Conservation (phyloP, 129 eudicot species). For the Sambucus nigra region DNA sequence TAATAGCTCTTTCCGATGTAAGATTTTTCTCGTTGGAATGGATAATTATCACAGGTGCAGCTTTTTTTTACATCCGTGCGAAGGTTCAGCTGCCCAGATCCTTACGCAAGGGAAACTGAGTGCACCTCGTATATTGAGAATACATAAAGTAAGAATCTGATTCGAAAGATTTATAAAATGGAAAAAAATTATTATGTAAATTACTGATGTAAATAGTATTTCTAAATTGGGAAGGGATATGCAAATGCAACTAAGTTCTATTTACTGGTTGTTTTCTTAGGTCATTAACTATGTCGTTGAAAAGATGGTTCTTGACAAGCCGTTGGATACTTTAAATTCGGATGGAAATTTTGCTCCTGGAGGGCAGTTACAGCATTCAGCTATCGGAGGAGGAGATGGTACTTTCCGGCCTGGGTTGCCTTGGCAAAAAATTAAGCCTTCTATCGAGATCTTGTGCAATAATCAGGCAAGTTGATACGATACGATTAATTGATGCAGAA, state of each 20-base stretch:
- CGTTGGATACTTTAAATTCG: slow-evolving; percentile 48
- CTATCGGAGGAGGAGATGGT: slow-evolving; percentile 49
- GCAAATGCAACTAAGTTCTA: slow-evolving; percentile 8
- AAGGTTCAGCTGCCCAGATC: slow-evolving; percentile 90
- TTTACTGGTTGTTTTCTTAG: slow-evolving; percentile 25
- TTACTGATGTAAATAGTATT: not conserved
- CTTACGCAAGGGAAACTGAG: slow-evolving; percentile 88
- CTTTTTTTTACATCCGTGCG: slow-evolving; percentile 82
- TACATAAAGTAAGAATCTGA: slow-evolving; percentile 63
- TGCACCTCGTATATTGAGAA: slow-evolving; percentile 92
- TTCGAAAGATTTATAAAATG: too few relatives aligned
- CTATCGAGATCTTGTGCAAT: slow-evolving; percentile 81
- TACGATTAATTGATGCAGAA: not conserved
- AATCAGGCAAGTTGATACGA: slow-evolving; percentile 56
- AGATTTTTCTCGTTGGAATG: slow-evolving; percentile 5
- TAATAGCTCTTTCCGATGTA: slow-evolving; percentile 13
- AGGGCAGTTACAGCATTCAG: slow-evolving; percentile 40
- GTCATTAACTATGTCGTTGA: slow-evolving; percentile 95
- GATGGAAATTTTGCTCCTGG: slow-evolving; percentile 65
- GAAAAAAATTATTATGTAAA: not conserved
- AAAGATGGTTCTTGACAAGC: slow-evolving; percentile 93
- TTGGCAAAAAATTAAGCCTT: slow-evolving; percentile 74
- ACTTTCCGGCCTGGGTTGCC: slow-evolving; percentile 60
- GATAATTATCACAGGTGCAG: slow-evolving; percentile 61
- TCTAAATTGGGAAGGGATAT: not conserved